A percentile compares a stretch with the other conserved stretches of the same genome.
Conservation (phyloP, 148 eudicot genomes). For the Simmondsia chinensis region DNA sequence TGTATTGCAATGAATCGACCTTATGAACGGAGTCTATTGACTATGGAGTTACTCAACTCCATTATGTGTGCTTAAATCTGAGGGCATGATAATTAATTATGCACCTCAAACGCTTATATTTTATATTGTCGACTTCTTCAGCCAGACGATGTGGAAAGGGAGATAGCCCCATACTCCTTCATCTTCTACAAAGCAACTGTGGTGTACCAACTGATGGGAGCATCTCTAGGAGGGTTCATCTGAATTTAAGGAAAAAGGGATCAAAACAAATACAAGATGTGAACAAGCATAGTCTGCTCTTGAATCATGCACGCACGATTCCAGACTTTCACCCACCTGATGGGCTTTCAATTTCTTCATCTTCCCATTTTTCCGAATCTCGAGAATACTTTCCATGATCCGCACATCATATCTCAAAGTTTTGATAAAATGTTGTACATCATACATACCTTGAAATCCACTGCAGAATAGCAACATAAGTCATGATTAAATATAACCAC, state of each 20-base stretch:
- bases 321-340: conserved; percentile 33
- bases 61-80: conserved; percentile 74
- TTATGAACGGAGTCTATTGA: conserved; percentile 61
- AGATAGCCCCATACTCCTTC: conserved; percentile 79
- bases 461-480: conserved; percentile 27
- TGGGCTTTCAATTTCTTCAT: conserved; percentile 63
- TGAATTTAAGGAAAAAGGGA: conserved; percentile 19
- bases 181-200: conserved; percentile 71
- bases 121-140: conserved; percentile 81
- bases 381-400: conserved; percentile 71
- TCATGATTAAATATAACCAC: not conserved
- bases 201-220: conserved; percentile 91
- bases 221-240: conserved; percentile 90
- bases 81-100: conserved; percentile 93
- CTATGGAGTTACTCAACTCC: conserved; percentile 66
- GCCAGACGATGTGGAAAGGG: conserved; percentile 94
- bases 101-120: conserved; percentile 83
- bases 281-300: not conserved
- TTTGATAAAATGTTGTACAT: conserved; percentile 82
- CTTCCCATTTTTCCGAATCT: conserved; percentile 64
- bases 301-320: not conserved
- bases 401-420: conserved; percentile 65
- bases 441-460: conserved; percentile 89
- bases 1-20: conserved; percentile 94
- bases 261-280: not conserved